Conservation (phyloP, 2,329 filamentous ascomycete genomes). For the Penicillium sp. region DNA sequence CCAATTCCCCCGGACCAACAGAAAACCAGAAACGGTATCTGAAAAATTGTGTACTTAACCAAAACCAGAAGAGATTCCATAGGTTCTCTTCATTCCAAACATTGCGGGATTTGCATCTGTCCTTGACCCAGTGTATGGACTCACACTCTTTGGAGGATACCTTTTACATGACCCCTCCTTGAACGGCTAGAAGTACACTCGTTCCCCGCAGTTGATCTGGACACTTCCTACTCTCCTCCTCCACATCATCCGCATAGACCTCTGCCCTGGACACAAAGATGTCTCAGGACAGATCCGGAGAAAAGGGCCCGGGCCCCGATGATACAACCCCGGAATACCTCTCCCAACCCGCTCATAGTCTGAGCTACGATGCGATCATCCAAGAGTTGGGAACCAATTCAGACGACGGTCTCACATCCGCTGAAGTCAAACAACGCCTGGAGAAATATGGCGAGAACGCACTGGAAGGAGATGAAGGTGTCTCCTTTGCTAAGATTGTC, state of each 20-base stretch:
- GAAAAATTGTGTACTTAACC: constrained; percentile 12
- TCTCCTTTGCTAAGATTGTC: constrained; percentile 65
- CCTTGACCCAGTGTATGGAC: constrained; percentile 28
- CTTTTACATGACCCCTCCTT: constrained; percentile 32
- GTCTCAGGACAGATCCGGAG: constrained; percentile 17
- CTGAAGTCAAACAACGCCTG: constrained; percentile 52
- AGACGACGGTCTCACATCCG: constrained; percentile 52
- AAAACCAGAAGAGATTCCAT: constrained; percentile 7
- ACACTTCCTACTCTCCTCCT: neutral
- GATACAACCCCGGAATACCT: constrained; percentile 46
- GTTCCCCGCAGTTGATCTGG: neutral
- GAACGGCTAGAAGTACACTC: constrained; percentile 16
- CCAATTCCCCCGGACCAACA: constrained; percentile 1
- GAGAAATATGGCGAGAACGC: constrained; percentile 58
- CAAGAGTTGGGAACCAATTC: constrained; percentile 52
- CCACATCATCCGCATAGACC: neutral
- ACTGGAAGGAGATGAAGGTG: constrained; percentile 58
- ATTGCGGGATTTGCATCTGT: constrained; percentile 7
- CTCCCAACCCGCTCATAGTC: constrained; percentile 57
- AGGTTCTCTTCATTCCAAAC: constrained; percentile 6
- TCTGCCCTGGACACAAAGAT: constrained; percentile 8
- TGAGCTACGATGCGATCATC: constrained; percentile 50
- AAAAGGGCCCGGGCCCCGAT: constrained; percentile 9
- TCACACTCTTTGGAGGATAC: constrained; percentile 29
- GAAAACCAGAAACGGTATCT: constrained; percentile 6